Conservation (phyloP, 139 green algal genomes). For the Astrephomene gubernaculifera region DNA sequence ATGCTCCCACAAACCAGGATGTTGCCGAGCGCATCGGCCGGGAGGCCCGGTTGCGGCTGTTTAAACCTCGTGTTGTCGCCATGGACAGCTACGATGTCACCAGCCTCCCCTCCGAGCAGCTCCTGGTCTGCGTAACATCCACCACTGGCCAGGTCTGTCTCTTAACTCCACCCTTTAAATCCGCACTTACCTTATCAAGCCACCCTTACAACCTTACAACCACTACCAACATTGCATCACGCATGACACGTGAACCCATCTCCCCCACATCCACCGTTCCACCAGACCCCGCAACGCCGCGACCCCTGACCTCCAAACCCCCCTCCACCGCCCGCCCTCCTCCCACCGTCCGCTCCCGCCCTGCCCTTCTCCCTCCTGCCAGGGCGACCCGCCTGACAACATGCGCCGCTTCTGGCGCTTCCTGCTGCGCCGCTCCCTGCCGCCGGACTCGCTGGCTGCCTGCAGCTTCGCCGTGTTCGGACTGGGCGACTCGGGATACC, state of each 20-base stretch:
- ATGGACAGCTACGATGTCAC: constrained; percentile 82
- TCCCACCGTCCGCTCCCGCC: neutral
- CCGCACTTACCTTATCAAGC: no score
- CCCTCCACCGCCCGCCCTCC: neutral
- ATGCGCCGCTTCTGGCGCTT: constrained; percentile 93
- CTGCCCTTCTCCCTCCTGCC: neutral
- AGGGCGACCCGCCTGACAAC: constrained; percentile 92
- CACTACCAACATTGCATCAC: no score
- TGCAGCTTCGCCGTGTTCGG: constrained; percentile 90
- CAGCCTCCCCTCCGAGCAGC: constrained; percentile 67
- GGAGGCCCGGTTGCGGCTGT: constrained; percentile 72
- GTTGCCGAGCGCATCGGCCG: constrained; percentile 89
- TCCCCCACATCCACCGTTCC: no score
- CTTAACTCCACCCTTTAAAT: no score
- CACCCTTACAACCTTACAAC: no score
- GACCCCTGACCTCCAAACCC: neutral
- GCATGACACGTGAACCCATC: no score
- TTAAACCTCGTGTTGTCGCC: constrained; percentile 61
- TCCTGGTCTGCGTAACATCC: constrained; percentile 80
- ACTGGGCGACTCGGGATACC: constrained; percentile 94
- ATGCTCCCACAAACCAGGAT: constrained; percentile 75
- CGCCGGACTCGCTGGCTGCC: constrained; percentile 68
- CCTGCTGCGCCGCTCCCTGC: constrained; percentile 89
- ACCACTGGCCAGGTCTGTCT: constrained; percentile 89
- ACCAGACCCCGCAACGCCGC: no score